Evolutionary conservation across 129 eudicot genomes (phyloP), one percentile per base, ranked within the genome.

Genomic region (Tanacetum coccineum): DNA sequence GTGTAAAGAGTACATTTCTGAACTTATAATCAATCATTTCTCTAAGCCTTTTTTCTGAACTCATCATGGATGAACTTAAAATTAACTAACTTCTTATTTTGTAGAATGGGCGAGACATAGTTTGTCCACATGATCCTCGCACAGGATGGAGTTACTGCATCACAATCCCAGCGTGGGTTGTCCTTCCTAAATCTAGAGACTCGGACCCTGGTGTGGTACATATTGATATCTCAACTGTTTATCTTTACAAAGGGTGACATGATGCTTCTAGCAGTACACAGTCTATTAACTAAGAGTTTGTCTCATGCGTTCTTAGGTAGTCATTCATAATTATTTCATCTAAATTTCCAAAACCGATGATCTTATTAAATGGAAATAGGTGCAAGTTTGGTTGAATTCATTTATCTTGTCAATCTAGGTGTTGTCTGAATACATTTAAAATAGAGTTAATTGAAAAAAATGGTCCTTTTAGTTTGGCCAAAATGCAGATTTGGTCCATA

Each of bases 61-160:
- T n/a, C n/a, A n/a, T n/a, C n/a, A n/a, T n/a, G n/a, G n/a, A n/a
- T n/a, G n/a, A n/a, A n/a, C n/a, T n/a, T n/a, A n/a, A n/a, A n/a
- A n/a, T n/a, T n/a, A n/a, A n/a, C n/a, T n/a, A 48, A 50, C 60
- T 44, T 25, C 17, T 15, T 66, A 66, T 22, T 76, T 13, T 82
- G 84, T 71, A 93, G 98, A 82, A 80, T 80, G 98, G 98, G 48
- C 83, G 85, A 19, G 98, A 93, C 49, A 93, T 95, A 60, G 81
- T 88, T 54, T 93, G 98, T 96, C 98, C 98, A 42, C 96, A 93
- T 82, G 98, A 93, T 81, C 98, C 95, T 67, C 87, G 79, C 59
- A 64, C 92, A n/a, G 98, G 98, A 28, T 92, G 98, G 98, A 92
- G 98, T 76, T 93, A 86, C 83, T 93, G 98, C 79, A 81, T 93